These are phyloP conservation scores for Delonix regia DNA, from an alignment of 306 rosid species.

Conservation along the genomic window DNA sequence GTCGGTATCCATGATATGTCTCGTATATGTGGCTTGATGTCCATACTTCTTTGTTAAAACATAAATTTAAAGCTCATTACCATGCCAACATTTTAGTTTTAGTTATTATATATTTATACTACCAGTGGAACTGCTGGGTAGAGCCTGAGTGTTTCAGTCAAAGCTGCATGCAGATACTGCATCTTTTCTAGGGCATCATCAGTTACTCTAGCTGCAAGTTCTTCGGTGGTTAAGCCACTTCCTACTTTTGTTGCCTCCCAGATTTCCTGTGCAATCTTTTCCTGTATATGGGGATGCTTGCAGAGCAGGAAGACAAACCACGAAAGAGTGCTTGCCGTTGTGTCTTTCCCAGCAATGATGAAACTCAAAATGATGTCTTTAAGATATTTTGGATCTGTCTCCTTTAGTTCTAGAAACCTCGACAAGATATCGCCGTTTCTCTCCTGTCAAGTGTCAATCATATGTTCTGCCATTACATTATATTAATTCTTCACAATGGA, in stretches of 20 bases:
- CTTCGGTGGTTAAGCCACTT: neutral
- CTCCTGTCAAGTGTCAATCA: conserved; percentile 26
- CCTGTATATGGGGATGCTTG: conserved; percentile 48
- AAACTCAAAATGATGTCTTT: conserved; percentile 47
- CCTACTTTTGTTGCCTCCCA: conserved; percentile 29
- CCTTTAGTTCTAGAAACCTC: conserved; percentile 37
- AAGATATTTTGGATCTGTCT: conserved; percentile 37
- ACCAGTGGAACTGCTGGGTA: conserved; percentile 60
- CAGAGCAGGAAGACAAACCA: conserved; percentile 54
- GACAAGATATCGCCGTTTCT: conserved; percentile 42
- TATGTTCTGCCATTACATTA: neutral
- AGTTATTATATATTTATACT: neutral
- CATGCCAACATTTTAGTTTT: neutral
- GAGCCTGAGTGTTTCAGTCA: conserved; percentile 54
- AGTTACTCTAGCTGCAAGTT: conserved; percentile 35
- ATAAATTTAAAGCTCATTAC: neutral
- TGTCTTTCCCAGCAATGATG: conserved; percentile 51
- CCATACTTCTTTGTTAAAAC: too few relatives aligned
- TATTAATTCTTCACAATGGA: conserved; percentile 31
- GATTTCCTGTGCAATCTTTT: conserved; percentile 47
- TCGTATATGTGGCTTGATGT: too few relatives aligned
- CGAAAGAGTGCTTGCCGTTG: conserved; percentile 43
- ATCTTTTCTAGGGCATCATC: conserved; percentile 44
- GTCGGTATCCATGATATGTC: too few relatives aligned
- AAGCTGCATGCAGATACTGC: conserved; percentile 53